Evolutionary conservation across 2,329 filamentous ascomycete species (phyloP).

Genomic region (Cladosporium sp.): DNA sequence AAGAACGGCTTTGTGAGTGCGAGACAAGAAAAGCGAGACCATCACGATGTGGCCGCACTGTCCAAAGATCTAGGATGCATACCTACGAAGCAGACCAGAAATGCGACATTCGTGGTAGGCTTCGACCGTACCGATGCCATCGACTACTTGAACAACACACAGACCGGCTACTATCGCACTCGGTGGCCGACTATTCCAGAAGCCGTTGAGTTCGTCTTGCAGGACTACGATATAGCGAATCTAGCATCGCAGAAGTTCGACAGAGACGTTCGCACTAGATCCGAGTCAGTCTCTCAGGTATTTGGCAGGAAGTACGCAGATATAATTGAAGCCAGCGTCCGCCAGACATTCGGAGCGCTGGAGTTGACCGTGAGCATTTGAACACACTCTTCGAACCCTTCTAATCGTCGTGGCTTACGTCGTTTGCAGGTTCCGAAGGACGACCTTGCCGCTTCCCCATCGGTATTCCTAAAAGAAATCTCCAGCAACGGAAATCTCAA

Average conservation of each 20-base stretch:
- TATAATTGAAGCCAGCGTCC: conserved; percentile 25
- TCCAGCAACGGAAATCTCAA: conserved; percentile 53
- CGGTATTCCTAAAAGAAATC: conserved; percentile 55
- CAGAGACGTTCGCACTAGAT: conserved; percentile 18
- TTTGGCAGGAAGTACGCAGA: conserved; percentile 27
- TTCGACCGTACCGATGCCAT: conserved; percentile 22
- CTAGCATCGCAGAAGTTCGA: conserved; percentile 19
- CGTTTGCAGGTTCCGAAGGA: conserved; percentile 17
- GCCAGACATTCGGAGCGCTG: conserved; percentile 25
- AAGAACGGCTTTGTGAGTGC: neutral
- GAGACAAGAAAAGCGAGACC: neutral
- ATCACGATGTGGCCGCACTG: conserved; percentile 18
- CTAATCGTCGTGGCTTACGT: neutral
- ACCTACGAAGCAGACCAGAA: neutral
- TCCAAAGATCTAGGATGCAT: conserved; percentile 17
- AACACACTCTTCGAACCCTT: no score
- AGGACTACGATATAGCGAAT: conserved; percentile 17
- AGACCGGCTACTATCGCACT: conserved; percentile 26
- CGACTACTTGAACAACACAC: conserved; percentile 20
- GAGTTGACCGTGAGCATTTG: conserved; percentile 21
- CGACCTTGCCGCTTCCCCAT: conserved; percentile 18
- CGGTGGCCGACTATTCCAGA: conserved; percentile 20
- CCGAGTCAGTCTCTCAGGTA: conserved; percentile 19
- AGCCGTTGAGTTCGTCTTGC: conserved; percentile 22
- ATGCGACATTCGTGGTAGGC: conserved; percentile 23